Evolutionary conservation across 2,329 filamentous ascomycete species (phyloP).

Genomic region (Cytospora paraplurivora): DNA sequence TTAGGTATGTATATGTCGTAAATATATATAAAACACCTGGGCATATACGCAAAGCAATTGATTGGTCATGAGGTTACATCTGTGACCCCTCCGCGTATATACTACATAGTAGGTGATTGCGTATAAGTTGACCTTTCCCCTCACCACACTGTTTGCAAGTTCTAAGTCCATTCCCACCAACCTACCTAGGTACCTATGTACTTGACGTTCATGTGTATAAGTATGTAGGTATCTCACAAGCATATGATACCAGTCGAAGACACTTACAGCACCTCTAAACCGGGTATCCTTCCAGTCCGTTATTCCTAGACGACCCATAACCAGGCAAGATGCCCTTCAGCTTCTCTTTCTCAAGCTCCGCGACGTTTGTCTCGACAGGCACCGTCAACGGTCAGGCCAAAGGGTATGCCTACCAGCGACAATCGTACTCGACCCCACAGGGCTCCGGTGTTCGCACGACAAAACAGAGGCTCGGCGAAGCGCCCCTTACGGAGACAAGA

Average conservation of each 20-base stretch:
- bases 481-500: conserved; percentile 18
- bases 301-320: background rate
- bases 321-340: conserved; percentile 23
- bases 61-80: too few relatives aligned
- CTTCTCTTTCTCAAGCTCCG: conserved; percentile 27
- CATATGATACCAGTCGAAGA: background rate
- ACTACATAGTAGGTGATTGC: too few relatives aligned
- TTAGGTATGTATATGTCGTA: too few relatives aligned
- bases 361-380: conserved; percentile 22
- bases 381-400: conserved; percentile 23
- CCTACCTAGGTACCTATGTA: too few relatives aligned
- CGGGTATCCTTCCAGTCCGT: background rate
- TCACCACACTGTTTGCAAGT: too few relatives aligned
- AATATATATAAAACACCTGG: too few relatives aligned
- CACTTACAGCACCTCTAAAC: background rate
- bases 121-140: too few relatives aligned
- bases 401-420: conserved; percentile 22
- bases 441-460: conserved; percentile 26
- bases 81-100: too few relatives aligned
- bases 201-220: too few relatives aligned
- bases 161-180: too few relatives aligned
- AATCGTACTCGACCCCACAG: conserved; percentile 23
- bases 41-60: too few relatives aligned
- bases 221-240: too few relatives aligned
- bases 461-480: conserved; percentile 21